Evolutionary conservation across 768 basidiomycete genomes (phyloP).

Genomic region (Tricholoma terreum): DNA sequence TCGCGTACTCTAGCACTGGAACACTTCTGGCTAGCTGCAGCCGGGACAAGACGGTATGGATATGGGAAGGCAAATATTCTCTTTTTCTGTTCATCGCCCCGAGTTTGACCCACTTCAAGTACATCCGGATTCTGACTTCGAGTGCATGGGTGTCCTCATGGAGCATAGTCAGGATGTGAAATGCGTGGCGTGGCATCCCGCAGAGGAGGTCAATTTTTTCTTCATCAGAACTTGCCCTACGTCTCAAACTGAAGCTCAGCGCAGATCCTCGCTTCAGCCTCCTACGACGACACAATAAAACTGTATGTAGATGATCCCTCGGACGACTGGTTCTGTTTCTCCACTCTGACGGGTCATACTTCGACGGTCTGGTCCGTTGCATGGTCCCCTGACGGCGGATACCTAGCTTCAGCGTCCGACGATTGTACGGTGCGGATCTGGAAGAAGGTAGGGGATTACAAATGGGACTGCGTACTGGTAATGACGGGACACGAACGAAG

Average conservation of each 20-base stretch:
- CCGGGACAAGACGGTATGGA: conserved; percentile 97
- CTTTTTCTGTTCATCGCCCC: not conserved
- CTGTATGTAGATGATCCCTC: conserved; percentile 90
- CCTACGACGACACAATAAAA: conserved; percentile 95
- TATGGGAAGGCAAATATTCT: conserved; percentile 81
- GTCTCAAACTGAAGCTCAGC: conserved; percentile 18
- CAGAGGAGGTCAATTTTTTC: conserved; percentile 70
- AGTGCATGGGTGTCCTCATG: conserved; percentile 94
- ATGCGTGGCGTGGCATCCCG: conserved; percentile 91
- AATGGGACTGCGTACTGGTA: conserved; percentile 60
- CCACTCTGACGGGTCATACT: conserved; percentile 74
- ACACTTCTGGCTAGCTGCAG: conserved; percentile 90
- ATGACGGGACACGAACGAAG: conserved; percentile 67
- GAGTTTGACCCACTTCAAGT: conserved; percentile 41
- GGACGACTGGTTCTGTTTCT: conserved; percentile 91
- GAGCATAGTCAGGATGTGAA: conserved; percentile 98
- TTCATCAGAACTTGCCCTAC: conserved; percentile 2
- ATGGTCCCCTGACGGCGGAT: conserved; percentile 74
- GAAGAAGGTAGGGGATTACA: conserved; percentile 59
- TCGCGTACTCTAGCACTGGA: conserved; percentile 77
- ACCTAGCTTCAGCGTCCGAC: conserved; percentile 86
- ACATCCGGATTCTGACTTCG: conserved; percentile 89
- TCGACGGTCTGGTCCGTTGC: conserved; percentile 93
- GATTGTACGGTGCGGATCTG: conserved; percentile 83
- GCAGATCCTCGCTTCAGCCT: conserved; percentile 93